These are phyloP conservation scores for Globisporangium parvum DNA, from an alignment of 352 stramenopile genomes.

Conservation along the genomic window DNA sequence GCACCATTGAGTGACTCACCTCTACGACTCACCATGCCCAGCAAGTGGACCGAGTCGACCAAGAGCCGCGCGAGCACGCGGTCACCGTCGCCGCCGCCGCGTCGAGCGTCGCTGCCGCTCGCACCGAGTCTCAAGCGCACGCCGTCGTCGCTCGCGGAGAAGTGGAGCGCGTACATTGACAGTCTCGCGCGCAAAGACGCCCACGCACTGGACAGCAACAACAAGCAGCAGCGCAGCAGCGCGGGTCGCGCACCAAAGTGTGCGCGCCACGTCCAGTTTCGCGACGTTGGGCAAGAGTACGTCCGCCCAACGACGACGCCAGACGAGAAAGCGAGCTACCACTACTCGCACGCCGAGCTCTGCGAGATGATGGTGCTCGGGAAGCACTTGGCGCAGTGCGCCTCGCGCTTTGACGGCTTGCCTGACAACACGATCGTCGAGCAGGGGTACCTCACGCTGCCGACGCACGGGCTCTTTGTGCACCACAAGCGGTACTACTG, in stretches of 20 bases:
- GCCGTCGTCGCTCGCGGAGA: slow-evolving; percentile 32
- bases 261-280: slow-evolving; percentile 47
- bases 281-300: slow-evolving; percentile 31
- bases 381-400: slow-evolving; percentile 38
- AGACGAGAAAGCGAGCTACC: slow-evolving; percentile 46
- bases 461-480: slow-evolving; percentile 45
- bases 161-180: slow-evolving; percentile 51
- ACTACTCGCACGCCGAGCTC: slow-evolving; percentile 55
- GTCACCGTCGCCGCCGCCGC: not conserved
- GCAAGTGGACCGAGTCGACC: slow-evolving; percentile 1
- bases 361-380: slow-evolving; percentile 41
- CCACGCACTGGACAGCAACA: slow-evolving; percentile 3
- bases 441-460: slow-evolving; percentile 56
- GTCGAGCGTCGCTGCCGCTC: slow-evolving; percentile 16
- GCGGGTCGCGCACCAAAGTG: slow-evolving; percentile 12
- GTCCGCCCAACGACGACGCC: slow-evolving; percentile 28
- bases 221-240: slow-evolving; percentile 2
- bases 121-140: slow-evolving; percentile 56
- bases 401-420: slow-evolving; percentile 40
- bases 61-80: slow-evolving; percentile 3
- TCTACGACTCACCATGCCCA: not conserved
- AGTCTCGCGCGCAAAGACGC: slow-evolving; percentile 38
- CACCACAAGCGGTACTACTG: slow-evolving; percentile 66
- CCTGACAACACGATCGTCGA: slow-evolving; percentile 61
- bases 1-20: too few species aligned